These are phyloP conservation scores for Tulasnella sp. DNA, from an alignment of 768 basidiomycete genomes.

Conservation along the genomic window DNA sequence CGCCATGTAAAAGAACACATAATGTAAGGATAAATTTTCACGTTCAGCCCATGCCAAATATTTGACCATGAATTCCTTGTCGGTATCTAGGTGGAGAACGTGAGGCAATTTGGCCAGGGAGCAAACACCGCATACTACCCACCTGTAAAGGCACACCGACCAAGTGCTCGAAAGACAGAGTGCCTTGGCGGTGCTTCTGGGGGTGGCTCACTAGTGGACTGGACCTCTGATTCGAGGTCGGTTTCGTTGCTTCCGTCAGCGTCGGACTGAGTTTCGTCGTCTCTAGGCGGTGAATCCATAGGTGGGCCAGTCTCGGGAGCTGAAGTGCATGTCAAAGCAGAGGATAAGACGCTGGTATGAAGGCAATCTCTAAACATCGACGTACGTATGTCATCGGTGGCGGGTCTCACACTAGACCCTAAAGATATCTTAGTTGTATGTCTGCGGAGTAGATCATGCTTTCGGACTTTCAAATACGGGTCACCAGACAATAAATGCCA, in stretches of 20 bases:
- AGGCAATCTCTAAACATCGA: too few relatives aligned
- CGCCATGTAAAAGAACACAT: neutral
- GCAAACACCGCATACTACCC: neutral
- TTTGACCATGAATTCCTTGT: neutral
- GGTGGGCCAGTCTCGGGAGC: too few relatives aligned
- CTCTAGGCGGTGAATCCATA: neutral
- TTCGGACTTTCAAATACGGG: neutral
- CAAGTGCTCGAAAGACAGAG: neutral
- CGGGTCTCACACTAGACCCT: too few relatives aligned
- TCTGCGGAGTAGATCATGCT: neutral
- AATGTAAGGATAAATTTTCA: neutral
- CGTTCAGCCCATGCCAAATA: neutral
- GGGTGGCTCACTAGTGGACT: neutral
- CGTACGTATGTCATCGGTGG: neutral
- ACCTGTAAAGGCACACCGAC: neutral
- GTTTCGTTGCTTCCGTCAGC: neutral
- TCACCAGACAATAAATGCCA: neutral
- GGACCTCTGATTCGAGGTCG: neutral
- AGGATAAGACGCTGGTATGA: too few relatives aligned
- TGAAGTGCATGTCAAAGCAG: too few relatives aligned
- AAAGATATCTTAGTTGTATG: neutral
- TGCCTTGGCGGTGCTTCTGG: neutral
- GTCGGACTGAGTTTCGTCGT: neutral
- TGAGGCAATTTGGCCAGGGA: neutral
- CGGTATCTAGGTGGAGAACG: neutral